Conservation (phyloP, 2,329 filamentous ascomycete genomes). For the Byssochlamys sp. region DNA sequence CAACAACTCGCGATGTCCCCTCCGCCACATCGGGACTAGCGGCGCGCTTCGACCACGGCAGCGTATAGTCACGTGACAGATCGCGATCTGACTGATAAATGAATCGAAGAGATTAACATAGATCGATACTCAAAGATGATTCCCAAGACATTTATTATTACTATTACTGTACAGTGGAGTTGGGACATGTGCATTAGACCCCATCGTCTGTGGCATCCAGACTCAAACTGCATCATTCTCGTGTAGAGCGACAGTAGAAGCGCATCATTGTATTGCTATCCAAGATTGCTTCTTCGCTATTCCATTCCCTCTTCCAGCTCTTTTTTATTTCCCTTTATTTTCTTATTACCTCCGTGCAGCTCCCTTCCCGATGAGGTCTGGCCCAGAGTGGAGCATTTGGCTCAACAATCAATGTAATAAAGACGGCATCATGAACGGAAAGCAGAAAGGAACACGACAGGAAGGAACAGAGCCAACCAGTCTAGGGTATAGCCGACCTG, state of each 20-base stretch:
- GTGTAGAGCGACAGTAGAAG: neutral
- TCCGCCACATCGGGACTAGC: neutral
- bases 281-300: constrained; percentile 1
- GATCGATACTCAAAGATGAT: neutral
- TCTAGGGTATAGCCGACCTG: constrained; percentile 15
- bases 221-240: neutral
- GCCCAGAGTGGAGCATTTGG: constrained; percentile 10
- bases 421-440: constrained; percentile 19
- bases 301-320: constrained; percentile 1
- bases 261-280: constrained; percentile 4
- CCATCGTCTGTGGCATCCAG: neutral
- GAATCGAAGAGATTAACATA: neutral
- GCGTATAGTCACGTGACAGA: neutral
- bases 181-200: neutral
- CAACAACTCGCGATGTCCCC: neutral
- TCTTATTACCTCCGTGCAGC: constrained; percentile 6
- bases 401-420: constrained; percentile 10
- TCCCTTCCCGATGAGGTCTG: constrained; percentile 7
- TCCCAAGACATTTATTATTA: constrained; percentile 2
- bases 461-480: constrained; percentile 15
- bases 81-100: neutral
- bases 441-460: constrained; percentile 9
- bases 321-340: constrained; percentile 3
- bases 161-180: neutral
- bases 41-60: neutral